These are phyloP conservation scores for Boletus insuetus DNA, from an alignment of 768 basidiomycete genomes.

Conservation along the genomic window DNA sequence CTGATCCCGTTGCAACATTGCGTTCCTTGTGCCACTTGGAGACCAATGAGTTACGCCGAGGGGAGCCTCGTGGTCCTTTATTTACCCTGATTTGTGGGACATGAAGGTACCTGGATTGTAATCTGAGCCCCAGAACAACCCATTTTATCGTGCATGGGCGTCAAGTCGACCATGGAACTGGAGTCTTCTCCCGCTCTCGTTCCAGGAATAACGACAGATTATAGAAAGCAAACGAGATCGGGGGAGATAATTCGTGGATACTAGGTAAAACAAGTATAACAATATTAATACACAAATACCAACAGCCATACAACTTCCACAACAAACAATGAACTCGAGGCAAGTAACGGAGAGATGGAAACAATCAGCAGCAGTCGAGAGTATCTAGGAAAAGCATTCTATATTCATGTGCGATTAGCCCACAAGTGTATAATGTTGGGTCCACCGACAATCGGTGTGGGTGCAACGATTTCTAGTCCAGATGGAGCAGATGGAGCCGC, in stretches of 20 bases:
- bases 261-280: conserved; percentile 19
- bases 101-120: not conserved
- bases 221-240: not conserved
- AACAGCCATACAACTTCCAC: conserved; percentile 10
- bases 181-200: not conserved
- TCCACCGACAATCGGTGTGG: conserved; percentile 34
- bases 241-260: conserved; percentile 1
- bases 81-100: conserved; percentile 2
- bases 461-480: conserved; percentile 33
- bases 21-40: conserved; percentile 8
- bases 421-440: conserved; percentile 35
- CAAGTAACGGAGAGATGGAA: too few species aligned
- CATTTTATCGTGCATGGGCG: not conserved
- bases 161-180: not conserved
- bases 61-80: conserved; percentile 16
- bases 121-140: not conserved
- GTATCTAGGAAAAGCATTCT: not conserved
- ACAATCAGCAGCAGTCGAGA: not conserved
- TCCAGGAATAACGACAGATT: not conserved
- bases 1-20: not conserved
- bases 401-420: conserved; percentile 31
- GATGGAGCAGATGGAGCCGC: conserved; percentile 20
- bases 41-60: conserved; percentile 3
- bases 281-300: conserved; percentile 20
- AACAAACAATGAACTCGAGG: not conserved